These are phyloP conservation scores for Coriaria nepalensis DNA, from an alignment of 306 rosid genomes.

Conservation along the genomic window DNA sequence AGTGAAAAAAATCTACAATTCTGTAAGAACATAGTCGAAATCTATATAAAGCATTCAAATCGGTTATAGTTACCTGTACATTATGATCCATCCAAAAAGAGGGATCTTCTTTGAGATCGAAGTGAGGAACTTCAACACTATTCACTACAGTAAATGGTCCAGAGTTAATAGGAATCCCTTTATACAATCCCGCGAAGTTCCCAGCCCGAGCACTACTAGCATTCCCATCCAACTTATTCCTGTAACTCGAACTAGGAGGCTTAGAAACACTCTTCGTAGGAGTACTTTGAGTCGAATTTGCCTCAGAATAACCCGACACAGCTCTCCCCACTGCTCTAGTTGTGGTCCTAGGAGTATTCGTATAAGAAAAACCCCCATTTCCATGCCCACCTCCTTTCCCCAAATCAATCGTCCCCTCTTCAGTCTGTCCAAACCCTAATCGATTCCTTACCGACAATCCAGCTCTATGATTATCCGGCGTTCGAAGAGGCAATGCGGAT, in stretches of 20 bases:
- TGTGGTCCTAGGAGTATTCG: slow-evolving; percentile 46
- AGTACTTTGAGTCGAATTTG: slow-evolving; percentile 68
- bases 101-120: slow-evolving; percentile 83
- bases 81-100: slow-evolving; percentile 95
- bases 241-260: slow-evolving; percentile 46
- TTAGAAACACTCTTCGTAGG: slow-evolving; percentile 72
- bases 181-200: slow-evolving; percentile 53
- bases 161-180: slow-evolving; percentile 46
- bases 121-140: slow-evolving; percentile 89
- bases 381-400: slow-evolving; percentile 27
- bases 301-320: slow-evolving; percentile 40
- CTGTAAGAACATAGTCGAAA: too few relatives aligned
- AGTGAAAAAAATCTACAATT: too few relatives aligned
- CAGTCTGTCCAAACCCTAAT: slow-evolving; percentile 64
- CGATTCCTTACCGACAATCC: slow-evolving; percentile 25
- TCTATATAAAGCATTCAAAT: too few relatives aligned
- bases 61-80: slow-evolving; percentile 58
- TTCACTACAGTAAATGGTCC: slow-evolving; percentile 42
- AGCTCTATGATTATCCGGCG: slow-evolving; percentile 58
- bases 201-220: slow-evolving; percentile 38
- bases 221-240: slow-evolving; percentile 60
- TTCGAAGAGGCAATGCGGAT: slow-evolving; percentile 53
- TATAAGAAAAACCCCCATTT: slow-evolving; percentile 29
- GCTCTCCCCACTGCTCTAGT: slow-evolving; percentile 37
- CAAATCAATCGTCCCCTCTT: slow-evolving; percentile 31